Percentiles rank a stretch among this genome's conserved stretches.
Conservation (phyloP, 2,329 filamentous ascomycete species). For the Lojkania enalia region DNA sequence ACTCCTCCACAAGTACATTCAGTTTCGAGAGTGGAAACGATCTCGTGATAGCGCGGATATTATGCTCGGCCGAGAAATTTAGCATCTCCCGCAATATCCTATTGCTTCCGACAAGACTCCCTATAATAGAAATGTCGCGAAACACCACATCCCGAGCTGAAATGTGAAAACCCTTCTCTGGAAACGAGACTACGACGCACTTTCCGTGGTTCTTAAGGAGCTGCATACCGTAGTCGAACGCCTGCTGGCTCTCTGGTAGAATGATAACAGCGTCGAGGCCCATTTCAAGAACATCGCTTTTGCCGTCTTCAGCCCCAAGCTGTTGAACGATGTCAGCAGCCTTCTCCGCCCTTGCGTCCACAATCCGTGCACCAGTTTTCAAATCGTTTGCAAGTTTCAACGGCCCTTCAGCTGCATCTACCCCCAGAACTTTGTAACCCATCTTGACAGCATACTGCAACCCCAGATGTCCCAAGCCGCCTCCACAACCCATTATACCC, state of each 20-base stretch:
- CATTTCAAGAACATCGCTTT: conserved; percentile 43
- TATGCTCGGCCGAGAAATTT: conserved; percentile 43
- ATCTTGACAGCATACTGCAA: conserved; percentile 35
- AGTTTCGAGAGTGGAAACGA: conserved; percentile 41
- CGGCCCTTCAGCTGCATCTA: conserved; percentile 45
- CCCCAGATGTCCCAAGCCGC: conserved; percentile 37
- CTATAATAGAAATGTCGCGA: conserved; percentile 48
- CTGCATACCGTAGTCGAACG: conserved; percentile 52
- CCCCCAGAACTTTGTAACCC: conserved; percentile 43
- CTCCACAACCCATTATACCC: conserved; percentile 47
- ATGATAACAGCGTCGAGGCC: conserved; percentile 54
- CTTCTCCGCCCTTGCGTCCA: conserved; percentile 45
- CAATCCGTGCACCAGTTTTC: conserved; percentile 38
- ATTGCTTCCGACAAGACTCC: conserved; percentile 50
- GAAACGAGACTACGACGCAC: conserved; percentile 54
- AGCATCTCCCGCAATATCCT: conserved; percentile 46
- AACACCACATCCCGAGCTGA: conserved; percentile 50
- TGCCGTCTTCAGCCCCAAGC: conserved; percentile 44
- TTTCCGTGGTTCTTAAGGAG: conserved; percentile 51
- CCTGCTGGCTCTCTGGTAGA: conserved; percentile 52
- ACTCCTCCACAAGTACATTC: conserved; percentile 51
- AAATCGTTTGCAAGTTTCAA: conserved; percentile 42
- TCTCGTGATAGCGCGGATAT: conserved; percentile 41
- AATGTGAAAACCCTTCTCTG: conserved; percentile 49
- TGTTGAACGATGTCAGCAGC: conserved; percentile 35